phyloP scores from a whole-genome alignment of 2,329 filamentous ascomycete species.

The Colletotrichum navitas region DNA sequence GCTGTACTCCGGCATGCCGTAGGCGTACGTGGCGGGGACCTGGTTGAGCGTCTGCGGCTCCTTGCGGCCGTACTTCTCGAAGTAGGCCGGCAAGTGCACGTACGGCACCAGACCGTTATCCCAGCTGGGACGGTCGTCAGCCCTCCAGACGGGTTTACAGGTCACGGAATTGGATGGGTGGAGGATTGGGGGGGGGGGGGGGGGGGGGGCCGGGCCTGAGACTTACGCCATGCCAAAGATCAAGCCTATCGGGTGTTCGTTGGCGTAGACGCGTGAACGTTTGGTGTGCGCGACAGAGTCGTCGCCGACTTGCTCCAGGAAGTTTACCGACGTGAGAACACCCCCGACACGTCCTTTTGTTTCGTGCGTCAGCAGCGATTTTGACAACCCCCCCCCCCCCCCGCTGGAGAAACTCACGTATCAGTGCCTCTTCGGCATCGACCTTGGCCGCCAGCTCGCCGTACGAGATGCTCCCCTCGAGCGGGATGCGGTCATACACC shows the following conservation, averaged over 20 bases:
- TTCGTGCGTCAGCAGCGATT: slow-evolving; percentile 4
- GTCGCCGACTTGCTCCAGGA: slow-evolving; percentile 35
- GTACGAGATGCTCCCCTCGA: slow-evolving; percentile 48
- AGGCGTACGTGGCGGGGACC: slow-evolving; percentile 48
- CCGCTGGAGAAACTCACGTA: slow-evolving; percentile 44
- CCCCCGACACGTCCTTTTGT: slow-evolving; percentile 22
- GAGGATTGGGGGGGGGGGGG: no score
- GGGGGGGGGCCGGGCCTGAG: no score
- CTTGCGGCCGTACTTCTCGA: slow-evolving; percentile 49
- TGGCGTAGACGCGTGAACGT: slow-evolving; percentile 31
- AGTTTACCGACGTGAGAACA: slow-evolving; percentile 31
- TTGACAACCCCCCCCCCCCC: no score
- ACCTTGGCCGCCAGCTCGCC: slow-evolving; percentile 48
- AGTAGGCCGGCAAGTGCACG: slow-evolving; percentile 49
- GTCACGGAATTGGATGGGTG: no score
- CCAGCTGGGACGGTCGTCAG: slow-evolving; percentile 2
- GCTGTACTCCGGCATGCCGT: slow-evolving; percentile 47
- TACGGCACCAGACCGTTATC: slow-evolving; percentile 36
- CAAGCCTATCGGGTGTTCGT: slow-evolving; percentile 29
- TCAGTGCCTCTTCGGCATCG: slow-evolving; percentile 47
- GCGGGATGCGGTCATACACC: slow-evolving; percentile 51
- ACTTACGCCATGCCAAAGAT: slow-evolving; percentile 37
- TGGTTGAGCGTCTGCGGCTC: slow-evolving; percentile 48
- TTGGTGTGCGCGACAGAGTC: slow-evolving; percentile 37
- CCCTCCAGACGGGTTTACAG: neutral